These are phyloP conservation scores for Aspergillus fischeri DNA, from an alignment of 2,329 filamentous ascomycete species.

Conservation along the genomic window DNA sequence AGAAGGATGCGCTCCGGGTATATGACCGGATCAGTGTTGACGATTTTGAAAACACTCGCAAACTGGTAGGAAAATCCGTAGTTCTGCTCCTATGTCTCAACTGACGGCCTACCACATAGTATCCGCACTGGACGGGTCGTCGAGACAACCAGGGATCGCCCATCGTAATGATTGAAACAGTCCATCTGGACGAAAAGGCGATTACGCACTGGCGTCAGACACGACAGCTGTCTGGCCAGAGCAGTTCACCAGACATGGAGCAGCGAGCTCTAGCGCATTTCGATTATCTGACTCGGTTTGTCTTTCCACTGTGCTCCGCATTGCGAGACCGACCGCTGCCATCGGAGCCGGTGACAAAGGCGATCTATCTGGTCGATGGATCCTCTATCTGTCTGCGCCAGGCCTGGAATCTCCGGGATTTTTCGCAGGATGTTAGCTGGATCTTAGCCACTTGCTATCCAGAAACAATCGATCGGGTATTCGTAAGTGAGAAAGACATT, in stretches of 20 bases:
- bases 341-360: constrained; percentile 8
- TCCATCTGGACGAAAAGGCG: constrained; percentile 6
- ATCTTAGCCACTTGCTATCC: constrained; percentile 26
- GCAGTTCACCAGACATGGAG: constrained; percentile 12
- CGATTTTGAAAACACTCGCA: constrained; percentile 17
- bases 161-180: constrained; percentile 17
- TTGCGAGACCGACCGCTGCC: constrained; percentile 8
- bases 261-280: constrained; percentile 17
- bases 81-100: background rate
- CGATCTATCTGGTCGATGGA: constrained; percentile 20
- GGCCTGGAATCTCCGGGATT: constrained; percentile 17
- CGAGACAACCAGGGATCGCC: constrained; percentile 18
- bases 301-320: constrained; percentile 22
- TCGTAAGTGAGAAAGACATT: constrained; percentile 7
- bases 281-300: constrained; percentile 17
- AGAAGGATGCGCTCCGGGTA: constrained; percentile 11
- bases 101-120: constrained; percentile 8
- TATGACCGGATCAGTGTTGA: constrained; percentile 15
- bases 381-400: constrained; percentile 16
- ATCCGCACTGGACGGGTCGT: constrained; percentile 26
- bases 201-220: constrained; percentile 15
- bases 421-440: constrained; percentile 20
- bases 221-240: constrained; percentile 1
- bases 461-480: constrained; percentile 20
- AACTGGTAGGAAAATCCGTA: constrained; percentile 9